Percentiles rank a stretch among this genome's conserved stretches.
Conservation (phyloP, 768 basidiomycete genomes). For the Mycena venus region DNA sequence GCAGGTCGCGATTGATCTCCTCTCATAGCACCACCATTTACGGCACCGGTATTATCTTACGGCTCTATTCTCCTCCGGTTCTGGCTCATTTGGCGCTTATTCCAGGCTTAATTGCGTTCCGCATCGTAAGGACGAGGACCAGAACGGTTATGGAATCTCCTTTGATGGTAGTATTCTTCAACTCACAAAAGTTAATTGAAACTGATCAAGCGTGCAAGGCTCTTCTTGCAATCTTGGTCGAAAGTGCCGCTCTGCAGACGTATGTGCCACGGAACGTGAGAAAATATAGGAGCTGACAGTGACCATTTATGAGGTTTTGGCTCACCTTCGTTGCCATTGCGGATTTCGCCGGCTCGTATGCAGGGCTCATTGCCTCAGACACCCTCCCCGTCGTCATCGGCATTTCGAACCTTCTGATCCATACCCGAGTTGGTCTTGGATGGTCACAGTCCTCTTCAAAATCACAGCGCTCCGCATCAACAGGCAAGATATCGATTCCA, state of each 20-base stretch:
- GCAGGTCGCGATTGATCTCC: constrained; percentile 7
- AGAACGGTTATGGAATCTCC: constrained; percentile 1
- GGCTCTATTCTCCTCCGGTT: constrained; percentile 3
- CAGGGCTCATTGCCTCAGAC: constrained; percentile 10
- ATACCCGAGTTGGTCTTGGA: constrained; percentile 14
- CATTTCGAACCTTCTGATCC: constrained; percentile 13
- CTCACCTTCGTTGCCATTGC: constrained; percentile 11
- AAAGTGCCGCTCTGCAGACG: constrained; percentile 14
- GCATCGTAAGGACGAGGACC: constrained; percentile 10
- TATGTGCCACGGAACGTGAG: constrained; percentile 6
- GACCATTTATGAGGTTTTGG: constrained; percentile 10
- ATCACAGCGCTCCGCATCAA: constrained; percentile 5
- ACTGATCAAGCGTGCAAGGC: constrained; percentile 4
- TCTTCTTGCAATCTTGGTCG: neutral
- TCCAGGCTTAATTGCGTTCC: constrained; percentile 11
- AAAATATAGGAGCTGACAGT: neutral
- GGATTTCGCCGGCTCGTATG: constrained; percentile 1
- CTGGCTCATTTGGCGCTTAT: constrained; percentile 7
- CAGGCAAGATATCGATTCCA: constrained; percentile 13
- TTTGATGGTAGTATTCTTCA: constrained; percentile 6
- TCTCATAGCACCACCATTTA: constrained; percentile 13
- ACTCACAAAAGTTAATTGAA: constrained; percentile 5
- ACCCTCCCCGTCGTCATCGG: constrained; percentile 11
- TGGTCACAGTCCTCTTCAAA: neutral
- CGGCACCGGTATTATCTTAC: constrained; percentile 17